These are phyloP conservation scores for Phytophthora constricta DNA, from an alignment of 352 stramenopile species.

Conservation along the genomic window DNA sequence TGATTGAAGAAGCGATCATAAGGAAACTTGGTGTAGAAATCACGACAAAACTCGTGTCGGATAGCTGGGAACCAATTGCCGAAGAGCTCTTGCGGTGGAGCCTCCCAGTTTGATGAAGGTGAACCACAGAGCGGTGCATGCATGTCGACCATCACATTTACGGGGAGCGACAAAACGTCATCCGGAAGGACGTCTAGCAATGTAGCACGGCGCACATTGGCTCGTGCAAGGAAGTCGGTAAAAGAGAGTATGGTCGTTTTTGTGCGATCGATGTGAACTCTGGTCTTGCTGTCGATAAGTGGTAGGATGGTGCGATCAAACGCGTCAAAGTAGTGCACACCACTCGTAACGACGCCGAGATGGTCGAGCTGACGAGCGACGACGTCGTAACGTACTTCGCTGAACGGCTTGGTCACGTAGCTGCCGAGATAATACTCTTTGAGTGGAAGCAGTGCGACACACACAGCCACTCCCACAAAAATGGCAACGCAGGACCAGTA, in stretches of 20 bases:
- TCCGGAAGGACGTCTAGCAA: constrained; percentile 18
- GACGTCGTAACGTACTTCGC: constrained; percentile 26
- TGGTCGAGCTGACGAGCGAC: constrained; percentile 31
- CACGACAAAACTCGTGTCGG: constrained; percentile 40
- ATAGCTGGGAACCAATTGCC: constrained; percentile 42
- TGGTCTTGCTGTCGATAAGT: constrained; percentile 27
- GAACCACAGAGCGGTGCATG: constrained; percentile 37
- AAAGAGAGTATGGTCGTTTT: constrained; percentile 9
- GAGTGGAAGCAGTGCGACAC: constrained; percentile 1
- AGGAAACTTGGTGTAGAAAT: constrained; percentile 32
- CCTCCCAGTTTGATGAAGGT: constrained; percentile 12
- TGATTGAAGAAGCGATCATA: constrained; percentile 36
- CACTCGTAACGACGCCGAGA: constrained; percentile 28
- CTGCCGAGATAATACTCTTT: constrained; percentile 42
- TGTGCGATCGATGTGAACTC: constrained; percentile 3
- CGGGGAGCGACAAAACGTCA: constrained; percentile 13
- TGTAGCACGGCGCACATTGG: constrained; percentile 30
- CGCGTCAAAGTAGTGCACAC: constrained; percentile 41
- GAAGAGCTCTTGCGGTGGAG: constrained; percentile 36
- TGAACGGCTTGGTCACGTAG: constrained; percentile 40
- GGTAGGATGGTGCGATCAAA: constrained; percentile 29
- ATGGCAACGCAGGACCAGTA: constrained; percentile 12
- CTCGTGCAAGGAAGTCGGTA: constrained; percentile 33
- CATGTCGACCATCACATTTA: constrained; percentile 26
- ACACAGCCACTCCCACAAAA: not conserved